Base-by-base conservation (phyloP, 805 yeast genomes). In the Saccharomyces jurei region DNA sequence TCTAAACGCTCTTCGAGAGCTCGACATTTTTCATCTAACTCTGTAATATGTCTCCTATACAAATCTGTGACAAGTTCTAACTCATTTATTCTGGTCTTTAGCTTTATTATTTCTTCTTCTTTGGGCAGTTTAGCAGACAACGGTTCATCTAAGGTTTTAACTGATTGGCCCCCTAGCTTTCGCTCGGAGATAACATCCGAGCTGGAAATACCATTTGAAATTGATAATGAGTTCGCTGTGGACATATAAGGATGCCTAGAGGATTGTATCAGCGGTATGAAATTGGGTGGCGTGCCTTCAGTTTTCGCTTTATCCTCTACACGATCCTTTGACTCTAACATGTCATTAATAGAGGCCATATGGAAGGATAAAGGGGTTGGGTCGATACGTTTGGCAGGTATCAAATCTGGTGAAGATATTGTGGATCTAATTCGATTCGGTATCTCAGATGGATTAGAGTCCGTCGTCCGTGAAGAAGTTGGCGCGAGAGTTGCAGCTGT, bases 21-120 rank as follows among this genome's bases (percentile, higher is more conserved):
- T 41, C 58, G 57, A 51, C 71, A 69, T 71, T 58, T 68, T 29
- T 62, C 59, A 52, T 92, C 97, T 59, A 92, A 75, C 66, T 92
- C 96, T 68, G 80, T 75, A 48, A 92, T 88, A 60, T 96, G 81
- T 6, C 92, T 81, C 61, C 88, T 81, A 74, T 89, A 88, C 55
- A 92, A 73, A 66, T 91, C 97, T 63, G 90, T 91, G 46, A 92
- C 96, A 47, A 91, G 76, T 68, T 92, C 98, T 57, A 92, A 77
- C 68, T 92, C 98, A 11, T 87, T 81, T 25, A 91, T 88, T 55
- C 95, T 77, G 0, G 96, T 88, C 59, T 82, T 81, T 58, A 91
- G 72, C 52, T 70, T 74, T 32, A 73, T 72, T 22, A 71, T 62
- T 41, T 72, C 76, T 52, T 66, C 72, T 47, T 67, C 67, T 10